These are phyloP conservation scores for Santalum album DNA, from an alignment of 164 flowering plant species.

Conservation along the genomic window DNA sequence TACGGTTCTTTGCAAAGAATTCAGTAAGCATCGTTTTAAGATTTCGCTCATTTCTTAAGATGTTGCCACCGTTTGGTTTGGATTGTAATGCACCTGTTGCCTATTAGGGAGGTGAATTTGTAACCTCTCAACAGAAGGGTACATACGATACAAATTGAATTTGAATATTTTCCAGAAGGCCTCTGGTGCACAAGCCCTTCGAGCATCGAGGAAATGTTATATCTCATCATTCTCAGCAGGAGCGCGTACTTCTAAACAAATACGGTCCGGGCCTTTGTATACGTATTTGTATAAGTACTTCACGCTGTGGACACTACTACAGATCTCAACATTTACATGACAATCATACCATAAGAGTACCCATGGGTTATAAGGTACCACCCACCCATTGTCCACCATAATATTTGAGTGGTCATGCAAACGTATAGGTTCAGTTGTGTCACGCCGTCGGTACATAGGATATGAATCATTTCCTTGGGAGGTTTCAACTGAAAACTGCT, in stretches of 20 bases:
- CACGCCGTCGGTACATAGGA: conserved; percentile 3
- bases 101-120: too few relatives aligned
- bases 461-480: conserved; percentile 4
- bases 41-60: too few relatives aligned
- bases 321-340: conserved; percentile 3
- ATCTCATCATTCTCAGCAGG: neutral
- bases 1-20: too few relatives aligned
- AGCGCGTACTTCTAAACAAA: neutral
- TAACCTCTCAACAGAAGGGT: too few relatives aligned
- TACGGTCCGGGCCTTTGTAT: conserved; percentile 5
- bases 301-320: neutral
- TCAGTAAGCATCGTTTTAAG: too few relatives aligned
- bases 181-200: conserved; percentile 8
- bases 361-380: conserved; percentile 1
- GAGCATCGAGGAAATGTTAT: neutral
- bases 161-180: conserved; percentile 4
- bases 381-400: neutral
- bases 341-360: conserved; percentile 4
- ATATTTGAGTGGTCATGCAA: neutral
- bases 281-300: conserved; percentile 6
- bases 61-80: too few relatives aligned
- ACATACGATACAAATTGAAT: neutral
- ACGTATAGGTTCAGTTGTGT: neutral
- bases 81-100: too few relatives aligned
- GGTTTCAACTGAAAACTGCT: neutral